Conservation (phyloP, 371 early-diverging fungal species). For the Phascolomyces articulosus region DNA sequence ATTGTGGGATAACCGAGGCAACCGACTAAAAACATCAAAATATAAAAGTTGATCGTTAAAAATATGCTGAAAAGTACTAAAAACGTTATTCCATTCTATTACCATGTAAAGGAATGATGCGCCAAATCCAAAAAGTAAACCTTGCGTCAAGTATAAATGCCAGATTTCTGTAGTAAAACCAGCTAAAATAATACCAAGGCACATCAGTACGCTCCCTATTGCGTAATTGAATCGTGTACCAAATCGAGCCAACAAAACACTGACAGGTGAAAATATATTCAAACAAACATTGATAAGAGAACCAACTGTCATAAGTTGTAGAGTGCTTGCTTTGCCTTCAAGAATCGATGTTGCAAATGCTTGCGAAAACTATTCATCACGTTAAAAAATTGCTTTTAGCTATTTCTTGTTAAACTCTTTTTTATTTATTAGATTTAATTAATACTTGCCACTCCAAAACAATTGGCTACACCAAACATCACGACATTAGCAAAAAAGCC, state of each 20-base stretch:
- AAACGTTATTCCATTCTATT: background rate
- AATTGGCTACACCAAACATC: conserved; percentile 40
- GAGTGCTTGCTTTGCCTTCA: conserved; percentile 36
- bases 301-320: conserved; percentile 55
- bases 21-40: background rate
- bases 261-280: conserved; percentile 46
- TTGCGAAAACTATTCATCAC: conserved; percentile 41
- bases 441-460: conserved; percentile 54
- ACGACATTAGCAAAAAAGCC: conserved; percentile 41
- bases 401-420: too few species aligned
- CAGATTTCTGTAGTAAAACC: conserved; percentile 50
- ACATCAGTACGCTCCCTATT: conserved; percentile 49
- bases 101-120: conserved; percentile 44
- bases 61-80: too few species aligned
- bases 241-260: conserved; percentile 37
- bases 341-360: conserved; percentile 32
- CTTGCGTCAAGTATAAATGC: conserved; percentile 60
- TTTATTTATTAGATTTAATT: too few species aligned
- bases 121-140: conserved; percentile 54
- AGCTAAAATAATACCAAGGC: conserved; percentile 50
- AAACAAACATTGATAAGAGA: conserved; percentile 44
- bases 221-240: conserved; percentile 42
- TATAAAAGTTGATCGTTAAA: too few species aligned
- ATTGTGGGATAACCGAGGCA: background rate
- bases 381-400: too few species aligned